phyloP scores from a whole-genome alignment of 169 alveolate genomes.

The Plasmodium relictum region DNA sequence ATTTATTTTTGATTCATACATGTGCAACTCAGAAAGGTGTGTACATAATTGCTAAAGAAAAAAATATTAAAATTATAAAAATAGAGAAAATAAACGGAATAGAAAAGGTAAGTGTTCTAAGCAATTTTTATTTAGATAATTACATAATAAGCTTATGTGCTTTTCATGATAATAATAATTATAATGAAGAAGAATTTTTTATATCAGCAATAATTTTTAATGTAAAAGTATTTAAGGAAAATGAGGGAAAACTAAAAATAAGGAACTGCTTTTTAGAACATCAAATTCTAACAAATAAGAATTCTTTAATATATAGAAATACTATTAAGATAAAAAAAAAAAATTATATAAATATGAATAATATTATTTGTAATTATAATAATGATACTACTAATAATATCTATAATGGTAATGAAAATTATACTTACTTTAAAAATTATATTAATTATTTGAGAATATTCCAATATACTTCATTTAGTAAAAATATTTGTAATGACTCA shows the following conservation, averaged over 20 bases:
- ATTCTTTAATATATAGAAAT: slow-evolving; percentile 30
- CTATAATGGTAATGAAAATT: neutral
- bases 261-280: slow-evolving; percentile 10
- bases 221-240: neutral
- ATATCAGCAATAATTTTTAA: slow-evolving; percentile 26
- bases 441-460: neutral
- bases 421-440: neutral
- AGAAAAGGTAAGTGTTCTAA: slow-evolving; percentile 22
- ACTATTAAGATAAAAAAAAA: neutral
- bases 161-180: slow-evolving; percentile 6
- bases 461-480: neutral
- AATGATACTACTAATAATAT: neutral
- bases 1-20: slow-evolving; percentile 16
- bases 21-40: slow-evolving; percentile 15
- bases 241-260: neutral
- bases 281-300: slow-evolving; percentile 28
- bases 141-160: slow-evolving; percentile 28
- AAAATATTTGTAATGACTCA: neutral
- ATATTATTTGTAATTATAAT: neutral
- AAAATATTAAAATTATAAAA: slow-evolving; percentile 62
- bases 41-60: slow-evolving; percentile 24
- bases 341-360: neutral
- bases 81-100: slow-evolving; percentile 49
- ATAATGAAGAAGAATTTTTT: slow-evolving; percentile 5
- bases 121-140: slow-evolving; percentile 16